Conservation (phyloP, 2,329 filamentous ascomycete species). For the Aspergillus hortae region DNA sequence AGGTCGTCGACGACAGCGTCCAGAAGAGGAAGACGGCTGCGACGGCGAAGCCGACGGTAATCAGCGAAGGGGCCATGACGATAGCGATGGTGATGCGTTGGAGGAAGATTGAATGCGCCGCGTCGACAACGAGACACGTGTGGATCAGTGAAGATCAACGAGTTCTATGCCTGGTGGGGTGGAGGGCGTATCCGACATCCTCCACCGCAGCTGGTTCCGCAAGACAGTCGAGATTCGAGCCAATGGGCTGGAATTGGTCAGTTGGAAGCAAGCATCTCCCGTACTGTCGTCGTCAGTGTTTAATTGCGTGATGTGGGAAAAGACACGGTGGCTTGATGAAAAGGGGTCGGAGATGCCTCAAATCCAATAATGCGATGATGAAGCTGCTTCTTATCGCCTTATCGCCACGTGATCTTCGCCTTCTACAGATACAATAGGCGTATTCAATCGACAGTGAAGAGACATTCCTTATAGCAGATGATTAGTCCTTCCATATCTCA, state of each 20-base stretch:
- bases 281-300: background rate
- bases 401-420: background rate
- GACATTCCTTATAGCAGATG: too few relatives aligned
- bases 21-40: conserved; percentile 43
- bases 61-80: conserved; percentile 18
- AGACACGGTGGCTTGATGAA: conserved; percentile 1
- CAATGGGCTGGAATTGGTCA: background rate
- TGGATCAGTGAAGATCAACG: background rate
- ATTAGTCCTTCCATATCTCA: too few relatives aligned
- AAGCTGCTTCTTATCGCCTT: background rate
- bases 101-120: background rate
- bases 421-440: too few relatives aligned
- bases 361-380: background rate
- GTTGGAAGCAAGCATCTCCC: background rate
- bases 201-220: background rate
- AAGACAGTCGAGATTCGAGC: too few relatives aligned
- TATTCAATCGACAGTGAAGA: too few relatives aligned
- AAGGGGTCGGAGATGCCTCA: background rate
- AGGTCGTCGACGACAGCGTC: conserved; percentile 38
- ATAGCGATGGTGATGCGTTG: background rate
- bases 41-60: conserved; percentile 33
- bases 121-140: background rate
- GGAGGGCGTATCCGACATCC: conserved; percentile 2
- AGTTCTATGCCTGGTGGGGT: background rate
- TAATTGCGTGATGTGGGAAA: background rate